Evolutionary conservation across 2,329 filamentous ascomycete genomes (phyloP).

Genomic region (Xylariales sp.): DNA sequence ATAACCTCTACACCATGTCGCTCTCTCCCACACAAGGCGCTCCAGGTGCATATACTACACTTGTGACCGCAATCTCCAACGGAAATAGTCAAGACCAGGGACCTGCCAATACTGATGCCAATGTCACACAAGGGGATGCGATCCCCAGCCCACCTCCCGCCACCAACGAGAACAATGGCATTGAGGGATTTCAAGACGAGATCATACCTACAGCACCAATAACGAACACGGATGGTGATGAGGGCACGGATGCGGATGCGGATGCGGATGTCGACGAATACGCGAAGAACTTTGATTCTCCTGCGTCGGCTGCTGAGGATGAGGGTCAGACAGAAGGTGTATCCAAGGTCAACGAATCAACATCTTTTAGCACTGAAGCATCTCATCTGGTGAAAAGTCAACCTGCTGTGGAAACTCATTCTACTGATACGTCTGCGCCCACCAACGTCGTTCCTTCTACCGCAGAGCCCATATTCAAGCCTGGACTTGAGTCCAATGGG

Average conservation of each 20-base stretch:
- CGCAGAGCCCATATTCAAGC: background rate
- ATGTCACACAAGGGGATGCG: too few relatives aligned
- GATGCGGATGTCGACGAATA: conserved; percentile 42
- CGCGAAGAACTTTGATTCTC: conserved; percentile 47
- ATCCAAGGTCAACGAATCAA: background rate
- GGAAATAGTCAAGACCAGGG: too few relatives aligned
- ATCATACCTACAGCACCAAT: background rate
- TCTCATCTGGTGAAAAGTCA: background rate
- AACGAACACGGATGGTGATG: background rate
- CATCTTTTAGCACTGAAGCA: background rate
- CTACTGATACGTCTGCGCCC: background rate
- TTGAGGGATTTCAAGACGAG: conserved; percentile 16
- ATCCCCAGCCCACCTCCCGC: too few relatives aligned
- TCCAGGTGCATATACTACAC: too few relatives aligned
- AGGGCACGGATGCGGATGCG: conserved; percentile 8
- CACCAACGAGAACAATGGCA: conserved; percentile 29
- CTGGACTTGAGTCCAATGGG: too few relatives aligned
- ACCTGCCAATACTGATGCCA: too few relatives aligned
- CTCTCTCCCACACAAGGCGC: conserved; percentile 22
- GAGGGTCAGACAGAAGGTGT: conserved; percentile 25
- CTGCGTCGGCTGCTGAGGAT: conserved; percentile 30
- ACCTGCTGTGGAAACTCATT: background rate
- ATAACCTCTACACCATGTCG: conserved; percentile 42
- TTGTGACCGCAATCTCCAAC: too few relatives aligned
- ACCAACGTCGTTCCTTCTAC: too few relatives aligned